phyloP scores from a whole-genome alignment of 2,329 filamentous ascomycete species.

The Neonectria hederae region DNA sequence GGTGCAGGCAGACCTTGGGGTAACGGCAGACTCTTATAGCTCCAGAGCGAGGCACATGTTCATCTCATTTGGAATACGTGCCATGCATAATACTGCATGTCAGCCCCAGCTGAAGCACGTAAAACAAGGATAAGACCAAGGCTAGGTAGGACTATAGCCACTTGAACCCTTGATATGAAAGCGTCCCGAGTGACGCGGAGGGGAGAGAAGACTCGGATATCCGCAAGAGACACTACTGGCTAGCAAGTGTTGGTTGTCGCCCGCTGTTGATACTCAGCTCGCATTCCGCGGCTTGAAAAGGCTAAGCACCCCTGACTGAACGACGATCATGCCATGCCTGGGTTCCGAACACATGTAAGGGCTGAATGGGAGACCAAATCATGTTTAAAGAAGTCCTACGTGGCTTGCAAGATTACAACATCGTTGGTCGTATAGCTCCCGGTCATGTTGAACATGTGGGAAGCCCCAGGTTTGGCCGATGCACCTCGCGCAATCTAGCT shows the following conservation, averaged over 20 bases:
- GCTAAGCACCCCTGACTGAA: background rate
- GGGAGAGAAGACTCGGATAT: background rate
- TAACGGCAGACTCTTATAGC: background rate
- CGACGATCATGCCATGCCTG: background rate
- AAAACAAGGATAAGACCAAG: background rate
- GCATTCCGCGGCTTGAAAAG: background rate
- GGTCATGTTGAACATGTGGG: background rate
- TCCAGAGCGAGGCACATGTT: background rate
- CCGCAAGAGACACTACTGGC: background rate
- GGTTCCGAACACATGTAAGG: background rate
- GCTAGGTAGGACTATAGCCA: accelerated
- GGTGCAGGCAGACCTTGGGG: background rate
- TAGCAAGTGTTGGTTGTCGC: background rate
- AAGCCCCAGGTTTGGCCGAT: background rate
- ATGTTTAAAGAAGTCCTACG: background rate
- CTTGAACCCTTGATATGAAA: background rate
- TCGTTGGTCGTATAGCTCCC: no score
- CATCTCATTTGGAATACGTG: background rate
- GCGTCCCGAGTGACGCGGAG: background rate
- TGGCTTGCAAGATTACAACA: background rate
- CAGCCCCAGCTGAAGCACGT: background rate
- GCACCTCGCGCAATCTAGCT: constrained; percentile 8
- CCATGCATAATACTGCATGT: background rate
- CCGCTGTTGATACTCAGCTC: background rate
- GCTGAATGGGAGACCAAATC: background rate